A percentile compares a stretch with the other conserved stretches of the same genome.
Conservation (phyloP, 164 flowering plant species). For the Magnolia changhungtana region DNA sequence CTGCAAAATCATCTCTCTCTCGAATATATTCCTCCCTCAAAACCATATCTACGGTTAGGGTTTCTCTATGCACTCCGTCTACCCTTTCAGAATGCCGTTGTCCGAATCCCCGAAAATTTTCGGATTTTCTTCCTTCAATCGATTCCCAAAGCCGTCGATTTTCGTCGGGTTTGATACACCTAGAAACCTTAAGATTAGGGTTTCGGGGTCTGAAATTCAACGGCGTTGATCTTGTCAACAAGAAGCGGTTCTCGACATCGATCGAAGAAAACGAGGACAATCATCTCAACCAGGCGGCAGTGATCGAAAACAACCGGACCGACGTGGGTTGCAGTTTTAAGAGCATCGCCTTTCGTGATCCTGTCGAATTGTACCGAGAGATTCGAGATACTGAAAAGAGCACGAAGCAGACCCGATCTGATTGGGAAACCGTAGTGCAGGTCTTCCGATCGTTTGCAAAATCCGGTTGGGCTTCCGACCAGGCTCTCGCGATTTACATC, state of each 20-base stretch:
- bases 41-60: constrained; percentile 18
- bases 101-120: constrained; percentile 8
- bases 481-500: constrained; percentile 81
- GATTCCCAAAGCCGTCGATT: constrained; percentile 12
- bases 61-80: constrained; percentile 14
- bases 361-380: constrained; percentile 53
- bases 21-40: constrained; percentile 29
- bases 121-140: neutral
- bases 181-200: neutral
- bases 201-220: constrained; percentile 4
- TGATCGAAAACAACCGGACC: constrained; percentile 5
- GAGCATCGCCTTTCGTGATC: constrained; percentile 39
- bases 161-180: constrained; percentile 13
- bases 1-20: constrained; percentile 29
- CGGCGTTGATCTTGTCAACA: neutral
- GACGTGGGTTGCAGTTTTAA: neutral
- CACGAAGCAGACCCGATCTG: constrained; percentile 26
- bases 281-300: neutral
- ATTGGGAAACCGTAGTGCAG: constrained; percentile 44
- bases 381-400: constrained; percentile 30
- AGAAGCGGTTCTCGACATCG: constrained; percentile 23
- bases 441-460: constrained; percentile 42
- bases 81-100: constrained; percentile 16
- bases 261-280: constrained; percentile 6
- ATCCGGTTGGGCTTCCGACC: constrained; percentile 82